These are phyloP conservation scores for Gaeumannomyces tritici DNA, from an alignment of 2,329 filamentous ascomycete genomes.

Conservation along the genomic window DNA sequence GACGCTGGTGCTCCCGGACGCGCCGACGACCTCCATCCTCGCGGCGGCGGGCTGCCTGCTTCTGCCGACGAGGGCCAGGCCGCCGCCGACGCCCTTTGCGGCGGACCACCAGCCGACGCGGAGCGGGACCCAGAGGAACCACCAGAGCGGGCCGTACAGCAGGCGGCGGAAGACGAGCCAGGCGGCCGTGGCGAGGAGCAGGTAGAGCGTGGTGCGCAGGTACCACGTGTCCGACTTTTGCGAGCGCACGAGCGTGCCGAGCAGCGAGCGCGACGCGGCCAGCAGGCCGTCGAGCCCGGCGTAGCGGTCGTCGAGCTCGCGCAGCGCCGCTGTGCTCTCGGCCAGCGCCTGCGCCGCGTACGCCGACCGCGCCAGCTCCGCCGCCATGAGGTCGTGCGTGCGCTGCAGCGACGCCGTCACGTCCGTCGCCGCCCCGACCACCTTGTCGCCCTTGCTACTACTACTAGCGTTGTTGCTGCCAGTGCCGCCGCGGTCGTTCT, in stretches of 20 bases:
- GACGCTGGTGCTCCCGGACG: conserved; percentile 14
- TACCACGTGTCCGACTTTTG: conserved; percentile 99
- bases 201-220: conserved; percentile 78
- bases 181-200: conserved; percentile 64
- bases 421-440: conserved; percentile 64
- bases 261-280: conserved; percentile 60
- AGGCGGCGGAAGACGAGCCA: conserved; percentile 84
- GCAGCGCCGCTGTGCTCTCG: conserved; percentile 75
- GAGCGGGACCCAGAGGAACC: conserved; percentile 78
- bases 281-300: conserved; percentile 69
- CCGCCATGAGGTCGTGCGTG: conserved; percentile 78
- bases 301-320: conserved; percentile 73
- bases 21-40: conserved; percentile 15
- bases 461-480: conserved; percentile 25
- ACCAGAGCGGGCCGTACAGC: conserved; percentile 83
- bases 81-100: conserved; percentile 41
- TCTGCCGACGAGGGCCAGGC: conserved; percentile 29
- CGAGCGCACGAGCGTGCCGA: conserved; percentile 70
- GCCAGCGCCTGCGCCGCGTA: conserved; percentile 86
- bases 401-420: conserved; percentile 76
- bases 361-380: conserved; percentile 74
- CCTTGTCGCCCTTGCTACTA: neutral
- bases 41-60: conserved; percentile 13
- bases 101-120: conserved; percentile 52
- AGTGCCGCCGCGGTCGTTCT: conserved; percentile 58